Evolutionary conservation across 2,329 filamentous ascomycete genomes (phyloP), one percentile per base, ranked within the genome.

Genomic region (Dactylonectria macrodidyma): DNA sequence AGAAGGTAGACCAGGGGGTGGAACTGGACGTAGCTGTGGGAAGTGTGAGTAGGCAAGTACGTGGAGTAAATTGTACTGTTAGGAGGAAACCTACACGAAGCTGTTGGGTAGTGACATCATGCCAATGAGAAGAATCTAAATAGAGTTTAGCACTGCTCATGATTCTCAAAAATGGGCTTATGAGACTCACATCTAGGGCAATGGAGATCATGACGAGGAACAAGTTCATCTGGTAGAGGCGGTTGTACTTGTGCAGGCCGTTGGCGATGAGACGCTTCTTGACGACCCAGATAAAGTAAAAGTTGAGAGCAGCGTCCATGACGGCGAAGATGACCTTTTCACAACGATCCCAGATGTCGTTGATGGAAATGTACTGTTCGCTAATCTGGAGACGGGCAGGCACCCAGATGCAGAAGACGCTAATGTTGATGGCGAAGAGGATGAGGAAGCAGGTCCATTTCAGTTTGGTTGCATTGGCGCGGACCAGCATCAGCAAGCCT

Each of bases 381-480:
- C 73, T 81, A 38, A 83, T 78, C 62, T 84, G 80, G 2, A 85
- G 78, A 30, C 84, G 81, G 1, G 84, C 81, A 0, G 85, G 85
- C 3, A 87, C 83, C 86, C 85, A 87, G 48, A 87, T 85, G 48
- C 79, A 82, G 62, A 85, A 86, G 30, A 87, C 85, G 3, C 82
- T 82, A 64, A 87, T 81, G 62, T 87, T 87, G 73, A 87, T 78
- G 1, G 76, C 60, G 1, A 82, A 78, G 41, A 87, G 83, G 9
- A 85, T 51, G 2, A 77, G 50, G n/a, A 85, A 79, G 33, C 83
- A 82, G 1, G 78, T 75, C 81, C 82, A 85, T 71, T 87, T 87
- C 14, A 87, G 75, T 44, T 68, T 76, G 3, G 74, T 76, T 9
- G 50, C 75, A 73, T 38, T 71, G 48, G 33, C 79, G 76, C 78